Evolutionary conservation across 371 early-diverging fungal species (phyloP).

Genomic region (Mortierella sp.): DNA sequence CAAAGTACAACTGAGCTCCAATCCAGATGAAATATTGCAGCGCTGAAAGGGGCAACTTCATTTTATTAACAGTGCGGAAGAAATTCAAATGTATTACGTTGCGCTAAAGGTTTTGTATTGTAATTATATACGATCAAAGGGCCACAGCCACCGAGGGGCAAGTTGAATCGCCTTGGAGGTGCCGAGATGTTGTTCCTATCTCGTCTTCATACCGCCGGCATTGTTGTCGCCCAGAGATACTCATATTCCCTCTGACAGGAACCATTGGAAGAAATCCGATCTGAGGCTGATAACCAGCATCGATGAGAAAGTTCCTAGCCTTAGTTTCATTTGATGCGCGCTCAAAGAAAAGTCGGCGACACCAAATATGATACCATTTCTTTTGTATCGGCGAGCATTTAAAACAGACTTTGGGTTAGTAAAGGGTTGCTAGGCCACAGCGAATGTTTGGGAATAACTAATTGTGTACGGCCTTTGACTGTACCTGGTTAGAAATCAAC

Average conservation of each 20-base stretch:
- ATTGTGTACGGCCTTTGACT: background rate
- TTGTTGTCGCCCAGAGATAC: background rate
- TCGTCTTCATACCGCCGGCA: background rate
- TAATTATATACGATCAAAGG: background rate
- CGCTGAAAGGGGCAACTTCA: no score
- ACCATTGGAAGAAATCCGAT: conserved; percentile 1
- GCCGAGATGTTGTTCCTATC: background rate
- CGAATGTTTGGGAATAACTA: background rate
- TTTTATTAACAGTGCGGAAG: no score
- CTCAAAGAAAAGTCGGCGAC: background rate
- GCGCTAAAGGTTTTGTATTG: no score
- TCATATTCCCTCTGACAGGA: background rate
- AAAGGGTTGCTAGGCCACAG: background rate
- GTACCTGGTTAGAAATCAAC: background rate
- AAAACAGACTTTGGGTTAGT: background rate
- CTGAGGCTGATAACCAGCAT: background rate
- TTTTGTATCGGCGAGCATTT: background rate
- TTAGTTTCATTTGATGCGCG: background rate
- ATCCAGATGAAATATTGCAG: no score
- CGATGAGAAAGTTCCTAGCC: background rate
- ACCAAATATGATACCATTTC: background rate
- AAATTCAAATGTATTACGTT: no score
- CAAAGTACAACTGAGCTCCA: no score
- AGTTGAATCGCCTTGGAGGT: background rate
- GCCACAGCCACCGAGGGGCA: background rate